Evolutionary conservation across 495 filamentous ascomycete genomes (phyloP), one percentile per base, ranked within the genome.

Genomic region (Trichoderma asperelloides): DNA sequence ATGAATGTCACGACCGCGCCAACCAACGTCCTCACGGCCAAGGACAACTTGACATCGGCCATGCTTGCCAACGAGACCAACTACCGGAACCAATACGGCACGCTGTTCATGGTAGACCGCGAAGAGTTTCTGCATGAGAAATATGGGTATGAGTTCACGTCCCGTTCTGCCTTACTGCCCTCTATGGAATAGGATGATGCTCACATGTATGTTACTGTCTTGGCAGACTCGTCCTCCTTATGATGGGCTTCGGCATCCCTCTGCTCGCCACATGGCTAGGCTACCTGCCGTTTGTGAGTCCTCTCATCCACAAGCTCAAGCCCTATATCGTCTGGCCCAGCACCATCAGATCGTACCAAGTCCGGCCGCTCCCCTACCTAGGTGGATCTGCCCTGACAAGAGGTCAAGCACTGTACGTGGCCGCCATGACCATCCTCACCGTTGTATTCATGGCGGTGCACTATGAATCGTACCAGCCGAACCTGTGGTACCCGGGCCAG

Each of bases 401-500:
- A 4, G 80, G 78, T 9, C 80, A 82, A 67, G 62, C 62, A 8
- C 64, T 81, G 21, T 80, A 71, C 67, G 78, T 83, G 62, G 67
- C 64, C 33, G 62, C 73, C n/a, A 70, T 81, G 40, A 27, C 78
- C 62, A 37, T 72, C 23, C 70, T 84, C 37, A 84, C 82, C 70
- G 64, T 81, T 30, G 47, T 82, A 12, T 69, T 84, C 9, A 71
- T 41, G 43, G 45, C 76, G 0, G 69, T 78, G 37, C 69, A 68
- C 30, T 81, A 77, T 66, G 25, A 69, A 11, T 45, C 68, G 27
- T 21, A 68, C 23, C 67, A 72, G 21, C 74, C 74, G 9, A 67
- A 76, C 63, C 57, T 67, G 12, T 80, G 72, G 71, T 76, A 69
- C 30, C 45, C 67, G 21, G 70, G 47, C 13, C 65, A 62, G 1